These are phyloP conservation scores for Piloderma croceum DNA, from an alignment of 768 basidiomycete species.

Conservation along the genomic window DNA sequence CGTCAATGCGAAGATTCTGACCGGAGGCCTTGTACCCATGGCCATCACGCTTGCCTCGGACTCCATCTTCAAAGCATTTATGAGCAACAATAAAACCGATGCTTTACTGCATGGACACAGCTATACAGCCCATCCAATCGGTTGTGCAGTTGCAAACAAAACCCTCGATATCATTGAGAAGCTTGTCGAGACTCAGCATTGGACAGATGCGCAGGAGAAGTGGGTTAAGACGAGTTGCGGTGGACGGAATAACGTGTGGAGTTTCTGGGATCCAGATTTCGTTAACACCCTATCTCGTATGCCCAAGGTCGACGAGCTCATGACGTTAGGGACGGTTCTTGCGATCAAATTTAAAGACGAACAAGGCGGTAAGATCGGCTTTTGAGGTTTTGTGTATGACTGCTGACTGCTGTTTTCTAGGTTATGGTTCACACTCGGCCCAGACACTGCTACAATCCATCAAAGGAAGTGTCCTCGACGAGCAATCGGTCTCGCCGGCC, in stretches of 20 bases:
- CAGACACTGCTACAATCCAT: constrained; percentile 54
- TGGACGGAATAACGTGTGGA: constrained; percentile 50
- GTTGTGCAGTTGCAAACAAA: constrained; percentile 86
- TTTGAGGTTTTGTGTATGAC: not conserved
- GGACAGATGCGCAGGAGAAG: constrained; percentile 50
- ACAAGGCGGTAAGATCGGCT: constrained; percentile 40
- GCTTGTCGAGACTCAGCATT: constrained; percentile 42
- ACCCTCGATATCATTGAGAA: constrained; percentile 64
- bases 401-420: constrained; percentile 23
- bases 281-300: constrained; percentile 55
- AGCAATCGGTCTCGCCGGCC: constrained; percentile 30
- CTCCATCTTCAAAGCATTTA: constrained; percentile 76
- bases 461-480: constrained; percentile 22
- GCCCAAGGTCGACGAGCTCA: constrained; percentile 60
- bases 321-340: constrained; percentile 85
- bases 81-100: constrained; percentile 67
- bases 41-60: constrained; percentile 79
- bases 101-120: constrained; percentile 93
- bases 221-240: constrained; percentile 41
- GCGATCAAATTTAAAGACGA: constrained; percentile 66
- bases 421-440: constrained; percentile 60
- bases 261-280: constrained; percentile 81
- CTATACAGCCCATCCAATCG: constrained; percentile 91
- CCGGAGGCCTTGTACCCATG: constrained; percentile 86
- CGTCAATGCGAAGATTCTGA: constrained; percentile 89